Base-by-base conservation (phyloP, 192 early-diverging fungal genomes). In the Rhizoclosmatium sp. region DNA sequence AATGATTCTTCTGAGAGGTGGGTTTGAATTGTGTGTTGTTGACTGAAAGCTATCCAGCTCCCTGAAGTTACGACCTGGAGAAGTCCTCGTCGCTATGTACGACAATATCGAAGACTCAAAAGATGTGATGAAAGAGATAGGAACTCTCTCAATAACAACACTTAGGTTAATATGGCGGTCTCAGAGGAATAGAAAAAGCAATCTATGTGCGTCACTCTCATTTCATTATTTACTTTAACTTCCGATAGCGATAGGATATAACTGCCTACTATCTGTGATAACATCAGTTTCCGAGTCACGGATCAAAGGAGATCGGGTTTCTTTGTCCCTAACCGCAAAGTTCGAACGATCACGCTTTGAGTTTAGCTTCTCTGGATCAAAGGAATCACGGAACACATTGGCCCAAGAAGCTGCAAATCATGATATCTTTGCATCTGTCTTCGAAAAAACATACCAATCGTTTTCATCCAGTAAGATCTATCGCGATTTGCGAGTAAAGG, bases 91-190 rank as follows among this genome's bases (percentile, higher is more conserved):
- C n/a, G 45, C 44, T 56, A n/a, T n/a, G 1, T 75, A 62, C 39
- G 4, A n/a, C 7, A 5, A 62, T 21, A 45, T 75, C 45, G 14
- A 75, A 44, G 61, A 75, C 39, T 39, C 7, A 39, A 75, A 75
- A 23, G 39, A 40, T 10, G 19, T 40, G 19, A 21, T 39, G 5
- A 45, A 45, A 19, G 72, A 60, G 5, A 16, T n/a, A 14, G 72
- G 72, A 10, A 19, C 45, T 12, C 61, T 75, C 16, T 23, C 39
- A 12, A 62, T 75, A 12, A 75, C 72, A 12, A 75, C 72, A 3
- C 46, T 75, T 4, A 16, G 72, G 7, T 21, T 75, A 1, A 75
- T 75, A 19, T 75, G 72, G 72, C n/a, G 46, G 42, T 75, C 59
- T 12, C 19, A 31, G 3, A 7, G 31, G 14, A 64, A 75, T 40